Conservation (phyloP, 257 asterid genomes). For the Orobanche coerulescens region DNA sequence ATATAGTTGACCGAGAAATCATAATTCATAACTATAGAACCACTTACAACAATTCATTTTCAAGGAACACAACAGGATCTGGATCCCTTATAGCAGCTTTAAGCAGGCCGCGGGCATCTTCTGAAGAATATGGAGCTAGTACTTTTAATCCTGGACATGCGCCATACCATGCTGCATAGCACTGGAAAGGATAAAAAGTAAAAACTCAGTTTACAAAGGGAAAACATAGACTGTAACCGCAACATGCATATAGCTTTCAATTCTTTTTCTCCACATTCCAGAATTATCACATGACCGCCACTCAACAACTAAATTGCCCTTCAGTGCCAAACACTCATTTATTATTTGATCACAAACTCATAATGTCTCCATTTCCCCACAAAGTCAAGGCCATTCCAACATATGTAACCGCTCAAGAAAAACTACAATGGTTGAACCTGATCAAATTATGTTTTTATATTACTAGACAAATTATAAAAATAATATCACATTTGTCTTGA, state of each 20-base stretch:
- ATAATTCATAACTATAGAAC: background rate
- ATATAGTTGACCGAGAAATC: background rate
- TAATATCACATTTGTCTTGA: too few species aligned
- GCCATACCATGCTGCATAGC: conserved; percentile 87
- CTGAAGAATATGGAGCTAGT: conserved; percentile 75
- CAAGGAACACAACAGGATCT: conserved; percentile 83
- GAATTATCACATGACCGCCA: background rate
- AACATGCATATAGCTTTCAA: background rate
- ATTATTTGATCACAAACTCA: background rate
- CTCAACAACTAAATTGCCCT: background rate
- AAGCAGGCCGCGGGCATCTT: conserved; percentile 91
- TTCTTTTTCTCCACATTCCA: conserved; percentile 14
- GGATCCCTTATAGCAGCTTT: conserved; percentile 97
- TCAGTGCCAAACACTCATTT: background rate
- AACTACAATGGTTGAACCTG: background rate
- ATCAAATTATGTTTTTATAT: background rate
- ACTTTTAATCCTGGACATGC: conserved; percentile 83
- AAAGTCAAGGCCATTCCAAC: background rate
- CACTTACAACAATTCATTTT: conserved; percentile 78
- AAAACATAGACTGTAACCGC: background rate
- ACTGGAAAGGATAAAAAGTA: conserved; percentile 38
- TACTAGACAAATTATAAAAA: too few species aligned
- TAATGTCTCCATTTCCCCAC: background rate
- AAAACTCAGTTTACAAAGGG: conserved; percentile 2
- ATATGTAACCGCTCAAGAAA: background rate